Percentiles rank a stretch among this genome's conserved stretches.
These are phyloP conservation scores for Solanum piurae DNA, from an alignment of 257 asterid species.

Conservation along the genomic window DNA sequence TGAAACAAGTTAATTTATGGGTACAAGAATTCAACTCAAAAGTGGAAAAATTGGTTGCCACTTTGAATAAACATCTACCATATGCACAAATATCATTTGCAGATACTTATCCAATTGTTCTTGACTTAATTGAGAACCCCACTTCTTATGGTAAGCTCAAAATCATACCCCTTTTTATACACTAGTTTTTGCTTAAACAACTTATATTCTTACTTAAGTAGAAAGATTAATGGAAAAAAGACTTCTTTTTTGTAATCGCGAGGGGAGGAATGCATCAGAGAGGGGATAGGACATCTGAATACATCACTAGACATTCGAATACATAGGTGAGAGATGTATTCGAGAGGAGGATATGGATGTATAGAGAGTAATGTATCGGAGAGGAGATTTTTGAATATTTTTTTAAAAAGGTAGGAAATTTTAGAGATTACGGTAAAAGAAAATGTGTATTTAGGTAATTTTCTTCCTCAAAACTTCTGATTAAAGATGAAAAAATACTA, in stretches of 20 bases:
- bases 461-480: neutral
- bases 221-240: neutral
- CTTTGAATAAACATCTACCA: conserved; percentile 46
- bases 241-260: neutral
- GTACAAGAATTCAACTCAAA: conserved; percentile 55
- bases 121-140: conserved; percentile 58
- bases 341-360: too few species aligned
- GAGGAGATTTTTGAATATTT: too few species aligned
- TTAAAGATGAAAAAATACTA: neutral
- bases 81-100: conserved; percentile 45
- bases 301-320: too few species aligned
- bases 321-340: too few species aligned
- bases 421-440: too few species aligned
- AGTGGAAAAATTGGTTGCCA: conserved; percentile 24
- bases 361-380: too few species aligned
- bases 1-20: conserved; percentile 55
- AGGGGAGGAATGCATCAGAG: too few species aligned
- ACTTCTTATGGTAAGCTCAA: conserved; percentile 37
- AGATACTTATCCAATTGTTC: conserved; percentile 47
- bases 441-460: too few species aligned
- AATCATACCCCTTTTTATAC: neutral
- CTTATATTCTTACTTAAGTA: neutral
- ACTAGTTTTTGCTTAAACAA: neutral
- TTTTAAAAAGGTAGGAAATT: too few species aligned
- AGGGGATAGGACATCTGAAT: fast-evolving